These are phyloP conservation scores for Corylus heterophylla DNA, from an alignment of 306 rosid genomes.

Conservation along the genomic window DNA sequence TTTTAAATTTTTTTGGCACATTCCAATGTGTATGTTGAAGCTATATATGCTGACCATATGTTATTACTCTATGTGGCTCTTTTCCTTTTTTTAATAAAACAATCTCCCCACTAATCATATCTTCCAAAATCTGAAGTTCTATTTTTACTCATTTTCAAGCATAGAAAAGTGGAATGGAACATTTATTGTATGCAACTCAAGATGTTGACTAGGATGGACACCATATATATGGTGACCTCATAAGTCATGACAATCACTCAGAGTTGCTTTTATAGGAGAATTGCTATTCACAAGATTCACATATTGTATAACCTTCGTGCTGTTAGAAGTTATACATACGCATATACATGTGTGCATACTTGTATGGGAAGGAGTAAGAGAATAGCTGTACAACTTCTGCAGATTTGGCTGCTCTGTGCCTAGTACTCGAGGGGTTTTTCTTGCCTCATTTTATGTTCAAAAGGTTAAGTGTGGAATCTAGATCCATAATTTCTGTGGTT, in stretches of 20 bases:
- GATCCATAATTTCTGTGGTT: neutral
- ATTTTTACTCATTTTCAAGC: neutral
- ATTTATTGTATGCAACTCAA: neutral
- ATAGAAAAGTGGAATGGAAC: neutral
- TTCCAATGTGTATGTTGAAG: slow-evolving; percentile 3
- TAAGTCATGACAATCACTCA: neutral
- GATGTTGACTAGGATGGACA: neutral
- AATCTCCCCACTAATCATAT: neutral
- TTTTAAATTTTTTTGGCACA: neutral
- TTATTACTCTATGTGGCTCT: neutral
- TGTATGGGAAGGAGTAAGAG: neutral
- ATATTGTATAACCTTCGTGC: neutral
- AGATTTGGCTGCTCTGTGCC: neutral
- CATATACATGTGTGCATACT: neutral
- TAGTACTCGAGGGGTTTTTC: neutral
- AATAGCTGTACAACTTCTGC: neutral
- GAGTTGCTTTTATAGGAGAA: neutral
- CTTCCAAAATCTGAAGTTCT: neutral
- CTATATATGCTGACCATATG: neutral
- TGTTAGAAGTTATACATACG: neutral
- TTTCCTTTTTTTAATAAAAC: neutral
- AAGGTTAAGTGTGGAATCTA: neutral
- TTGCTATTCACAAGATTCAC: neutral
- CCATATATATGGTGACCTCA: neutral
- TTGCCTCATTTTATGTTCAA: neutral